phyloP scores from a whole-genome alignment of 2,329 filamentous ascomycete species.

The Colletotrichum paranaense region DNA sequence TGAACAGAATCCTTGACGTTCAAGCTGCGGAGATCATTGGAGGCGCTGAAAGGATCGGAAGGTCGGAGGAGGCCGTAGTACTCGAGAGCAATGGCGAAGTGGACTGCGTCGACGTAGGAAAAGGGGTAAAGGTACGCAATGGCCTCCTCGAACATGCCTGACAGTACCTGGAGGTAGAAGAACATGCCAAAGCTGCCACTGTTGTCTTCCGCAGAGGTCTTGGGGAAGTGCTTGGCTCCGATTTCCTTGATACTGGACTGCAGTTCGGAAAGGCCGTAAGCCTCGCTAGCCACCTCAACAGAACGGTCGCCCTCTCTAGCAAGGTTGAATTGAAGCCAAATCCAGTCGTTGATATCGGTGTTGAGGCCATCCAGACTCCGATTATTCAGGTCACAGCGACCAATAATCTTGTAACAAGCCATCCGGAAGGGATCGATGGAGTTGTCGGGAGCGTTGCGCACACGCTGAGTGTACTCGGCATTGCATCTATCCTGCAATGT shows the following conservation, averaged over 20 bases:
- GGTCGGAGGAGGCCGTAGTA: constrained; percentile 92
- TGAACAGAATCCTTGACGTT: constrained; percentile 79
- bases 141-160: constrained; percentile 94
- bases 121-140: constrained; percentile 92
- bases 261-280: constrained; percentile 74
- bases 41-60: constrained; percentile 80
- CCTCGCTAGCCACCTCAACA: constrained; percentile 73
- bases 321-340: constrained; percentile 79
- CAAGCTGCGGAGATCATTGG: constrained; percentile 75
- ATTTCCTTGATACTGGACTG: constrained; percentile 88
- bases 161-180: constrained; percentile 91
- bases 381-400: constrained; percentile 77
- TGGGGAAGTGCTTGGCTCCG: constrained; percentile 89
- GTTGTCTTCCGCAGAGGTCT: constrained; percentile 80
- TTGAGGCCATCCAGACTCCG: constrained; percentile 72
- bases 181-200: constrained; percentile 87
- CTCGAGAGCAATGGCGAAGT: constrained; percentile 89
- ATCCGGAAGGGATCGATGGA: constrained; percentile 94
- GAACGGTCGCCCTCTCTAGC: constrained; percentile 73
- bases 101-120: constrained; percentile 92
- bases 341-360: constrained; percentile 76
- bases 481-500: constrained; percentile 89
- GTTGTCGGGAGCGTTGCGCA: constrained; percentile 85
- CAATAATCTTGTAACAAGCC: constrained; percentile 98
- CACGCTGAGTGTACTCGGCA: constrained; percentile 88